Evolutionary conservation across 169 alveolate species (phyloP).

Genomic region (Plasmodium gallinaceum): DNA sequence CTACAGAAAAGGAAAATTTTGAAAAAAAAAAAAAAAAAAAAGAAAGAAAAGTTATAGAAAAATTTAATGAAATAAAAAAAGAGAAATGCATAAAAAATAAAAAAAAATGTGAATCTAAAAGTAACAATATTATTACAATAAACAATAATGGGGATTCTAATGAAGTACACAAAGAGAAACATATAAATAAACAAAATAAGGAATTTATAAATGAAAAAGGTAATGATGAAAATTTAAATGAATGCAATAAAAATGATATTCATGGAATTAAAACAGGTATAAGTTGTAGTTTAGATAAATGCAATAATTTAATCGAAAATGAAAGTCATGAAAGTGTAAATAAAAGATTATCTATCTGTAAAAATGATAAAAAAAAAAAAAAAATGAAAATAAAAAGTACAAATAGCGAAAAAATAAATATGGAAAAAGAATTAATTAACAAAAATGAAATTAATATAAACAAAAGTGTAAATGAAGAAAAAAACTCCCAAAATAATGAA

Average conservation of each 20-base stretch:
- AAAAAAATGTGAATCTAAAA: constrained; percentile 14
- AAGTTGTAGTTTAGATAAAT: too few species aligned
- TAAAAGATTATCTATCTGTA: neutral
- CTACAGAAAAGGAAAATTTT: constrained; percentile 13
- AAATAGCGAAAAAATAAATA: constrained; percentile 1
- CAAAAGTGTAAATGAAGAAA: neutral
- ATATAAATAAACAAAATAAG: neutral
- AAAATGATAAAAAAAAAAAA: constrained; percentile 8
- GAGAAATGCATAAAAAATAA: constrained; percentile 1
- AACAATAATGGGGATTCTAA: neutral
- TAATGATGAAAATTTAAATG: too few species aligned
- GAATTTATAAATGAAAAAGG: too few species aligned
- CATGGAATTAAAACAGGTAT: too few species aligned
- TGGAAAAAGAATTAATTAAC: neutral
- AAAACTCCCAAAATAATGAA: too few species aligned
- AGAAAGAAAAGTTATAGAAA: constrained; percentile 24
- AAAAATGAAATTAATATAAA: constrained; percentile 10
- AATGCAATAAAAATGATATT: too few species aligned
- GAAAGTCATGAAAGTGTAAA: constrained; percentile 3
- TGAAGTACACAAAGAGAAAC: neutral
- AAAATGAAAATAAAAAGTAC: constrained; percentile 4
- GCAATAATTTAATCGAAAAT: neutral
- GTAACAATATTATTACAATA: neutral
- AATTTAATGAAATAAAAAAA: constrained; percentile 9
- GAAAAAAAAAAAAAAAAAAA: constrained; percentile 33